Evolutionary conservation across 805 yeast genomes (phyloP), one percentile per base, ranked within the genome.

Genomic region (Saccharomyces eubayanus): DNA sequence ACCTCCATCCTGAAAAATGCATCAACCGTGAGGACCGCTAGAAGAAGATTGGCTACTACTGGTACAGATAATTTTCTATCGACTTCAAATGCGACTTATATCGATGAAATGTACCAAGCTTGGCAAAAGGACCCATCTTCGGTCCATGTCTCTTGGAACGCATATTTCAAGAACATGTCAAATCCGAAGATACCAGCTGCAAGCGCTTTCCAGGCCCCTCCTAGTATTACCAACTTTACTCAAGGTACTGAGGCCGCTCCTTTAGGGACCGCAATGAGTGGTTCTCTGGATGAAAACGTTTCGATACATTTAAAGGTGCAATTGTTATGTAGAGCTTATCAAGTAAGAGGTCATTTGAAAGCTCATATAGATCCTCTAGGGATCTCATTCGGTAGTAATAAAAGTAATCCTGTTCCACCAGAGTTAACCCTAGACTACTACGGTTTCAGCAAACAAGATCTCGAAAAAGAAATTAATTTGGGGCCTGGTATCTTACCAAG

Each of bases 401-500:
- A 73, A 56, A 58, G 68, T 11, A 70, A 74, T 51, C 75, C 78
- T 16, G 58, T 79, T 47, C 97, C 99, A 58, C 83, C 79, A 67
- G 99, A 94, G 75, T 79, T 94, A 69, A 89, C 96, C 49, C 76
- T 90, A 57, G 97, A 90, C 60, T 87, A 88, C 75, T 94, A 94
- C 70, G 95, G 94, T 31, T 92, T 92, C 78, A 78, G 91, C 48
- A 92, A 88, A 55, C 82, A 84, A 51, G 99, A 94, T 71, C 73
- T 94, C 64, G 82, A 85, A 64, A 85, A 80, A 68, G 85, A 83
- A 67, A 87, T 92, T 74, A 85, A 90, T 54, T 79, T 94, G 60
- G 99, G 99, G 54, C 98, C 99, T 46, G 99, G 99, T 72, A 92
- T 94, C 63, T 76, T 94, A 68, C 97, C 97, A 52, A 82, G 96